A percentile compares a stretch with the other conserved stretches of the same genome.
Evolutionary conservation across 805 yeast genomes (phyloP).

Genomic region (Blastobotrys americana): DNA sequence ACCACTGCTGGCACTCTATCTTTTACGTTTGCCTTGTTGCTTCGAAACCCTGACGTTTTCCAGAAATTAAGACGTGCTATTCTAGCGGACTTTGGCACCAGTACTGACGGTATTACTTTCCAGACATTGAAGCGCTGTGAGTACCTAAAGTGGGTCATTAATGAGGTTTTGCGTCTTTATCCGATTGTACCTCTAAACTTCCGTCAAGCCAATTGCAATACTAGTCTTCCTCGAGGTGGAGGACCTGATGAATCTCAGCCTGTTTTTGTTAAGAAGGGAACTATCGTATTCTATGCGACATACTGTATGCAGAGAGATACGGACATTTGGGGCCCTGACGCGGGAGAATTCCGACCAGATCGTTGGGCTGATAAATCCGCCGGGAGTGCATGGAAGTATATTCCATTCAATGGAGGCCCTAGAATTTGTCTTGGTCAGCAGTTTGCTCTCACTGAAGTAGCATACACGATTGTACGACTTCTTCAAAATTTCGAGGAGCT

Average conservation of each 20-base stretch:
- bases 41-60: constrained; percentile 32
- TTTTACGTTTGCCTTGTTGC: constrained; percentile 40
- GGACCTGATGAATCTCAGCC: constrained; percentile 34
- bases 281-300: constrained; percentile 32
- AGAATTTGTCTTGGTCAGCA: constrained; percentile 51
- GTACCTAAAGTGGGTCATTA: constrained; percentile 41
- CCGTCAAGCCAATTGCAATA: constrained; percentile 36
- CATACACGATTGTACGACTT: constrained; percentile 38
- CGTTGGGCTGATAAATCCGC: constrained; percentile 39
- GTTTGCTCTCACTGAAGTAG: constrained; percentile 48
- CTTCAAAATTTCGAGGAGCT: constrained; percentile 22
- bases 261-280: constrained; percentile 35
- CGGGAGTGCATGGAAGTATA: constrained; percentile 38
- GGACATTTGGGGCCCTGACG: constrained; percentile 37
- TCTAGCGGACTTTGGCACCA: constrained; percentile 31
- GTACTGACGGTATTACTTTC: constrained; percentile 30
- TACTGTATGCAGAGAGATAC: constrained; percentile 37
- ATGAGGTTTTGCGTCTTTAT: constrained; percentile 41
- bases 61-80: constrained; percentile 35
- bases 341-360: constrained; percentile 37
- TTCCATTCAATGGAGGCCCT: constrained; percentile 52
- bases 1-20: constrained; percentile 47
- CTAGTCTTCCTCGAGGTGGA: constrained; percentile 45
- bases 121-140: constrained; percentile 45
- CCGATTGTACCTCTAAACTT: constrained; percentile 43